Conservation (phyloP, 2,329 filamentous ascomycete genomes). For the Fusarium sp. region DNA sequence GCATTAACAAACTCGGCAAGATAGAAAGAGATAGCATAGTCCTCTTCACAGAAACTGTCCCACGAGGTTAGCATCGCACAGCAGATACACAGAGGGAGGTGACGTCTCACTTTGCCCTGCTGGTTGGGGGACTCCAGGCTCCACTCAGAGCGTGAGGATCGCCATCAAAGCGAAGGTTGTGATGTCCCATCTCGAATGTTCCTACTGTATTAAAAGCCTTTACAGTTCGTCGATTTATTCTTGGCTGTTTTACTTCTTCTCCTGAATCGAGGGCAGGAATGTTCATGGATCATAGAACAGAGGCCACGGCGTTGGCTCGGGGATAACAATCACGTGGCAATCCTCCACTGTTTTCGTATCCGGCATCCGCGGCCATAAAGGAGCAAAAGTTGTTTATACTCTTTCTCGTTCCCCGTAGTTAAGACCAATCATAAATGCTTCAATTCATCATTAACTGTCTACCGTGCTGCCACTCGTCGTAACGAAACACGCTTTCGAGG, state of each 20-base stretch:
- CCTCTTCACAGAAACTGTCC: constrained; percentile 60
- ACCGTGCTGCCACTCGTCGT: constrained; percentile 11
- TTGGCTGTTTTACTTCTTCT: neutral
- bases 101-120: constrained; percentile 55
- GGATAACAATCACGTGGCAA: constrained; percentile 35
- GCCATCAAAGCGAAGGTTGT: constrained; percentile 55
- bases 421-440: neutral
- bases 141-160: constrained; percentile 53
- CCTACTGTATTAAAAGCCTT: neutral
- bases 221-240: neutral
- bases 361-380: neutral
- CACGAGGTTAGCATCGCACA: constrained; percentile 28
- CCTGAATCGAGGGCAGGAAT: neutral
- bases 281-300: constrained; percentile 10
- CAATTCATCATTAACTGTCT: constrained; percentile 5
- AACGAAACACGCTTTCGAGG: constrained; percentile 14
- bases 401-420: neutral
- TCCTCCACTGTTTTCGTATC: neutral
- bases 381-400: neutral
- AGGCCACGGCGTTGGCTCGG: constrained; percentile 26
- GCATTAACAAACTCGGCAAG: constrained; percentile 62
- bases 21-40: constrained; percentile 61
- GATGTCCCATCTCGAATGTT: constrained; percentile 46
- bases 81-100: neutral
- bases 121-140: constrained; percentile 57